A percentile compares a stretch with the other conserved stretches of the same genome.
phyloP scores from a whole-genome alignment of 495 filamentous ascomycete genomes.

The Oleoguttula mirabilis region DNA sequence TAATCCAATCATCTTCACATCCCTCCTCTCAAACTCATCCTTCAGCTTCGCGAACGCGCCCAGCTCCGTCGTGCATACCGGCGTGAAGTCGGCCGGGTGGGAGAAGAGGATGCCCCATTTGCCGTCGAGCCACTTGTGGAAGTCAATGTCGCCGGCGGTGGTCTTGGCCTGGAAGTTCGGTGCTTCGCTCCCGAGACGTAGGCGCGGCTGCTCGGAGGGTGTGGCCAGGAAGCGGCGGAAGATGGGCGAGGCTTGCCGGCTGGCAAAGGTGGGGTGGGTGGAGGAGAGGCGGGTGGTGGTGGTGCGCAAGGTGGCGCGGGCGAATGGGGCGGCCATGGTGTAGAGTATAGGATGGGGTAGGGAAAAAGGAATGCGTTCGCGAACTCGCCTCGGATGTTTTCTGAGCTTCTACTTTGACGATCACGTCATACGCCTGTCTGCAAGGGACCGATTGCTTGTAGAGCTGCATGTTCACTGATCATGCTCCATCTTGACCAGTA shows the following conservation, averaged over 20 bases:
- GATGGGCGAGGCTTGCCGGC: conserved; percentile 19
- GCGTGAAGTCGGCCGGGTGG: conserved; percentile 71
- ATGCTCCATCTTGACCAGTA: background rate
- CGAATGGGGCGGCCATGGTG: conserved; percentile 10
- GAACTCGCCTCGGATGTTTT: background rate
- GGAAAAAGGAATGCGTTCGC: background rate
- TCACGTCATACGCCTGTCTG: too few relatives aligned
- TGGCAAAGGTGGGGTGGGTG: conserved; percentile 17
- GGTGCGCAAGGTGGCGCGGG: conserved; percentile 11
- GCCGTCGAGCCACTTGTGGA: conserved; percentile 93
- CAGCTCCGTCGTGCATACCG: conserved; percentile 97
- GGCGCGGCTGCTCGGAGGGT: conserved; percentile 42
- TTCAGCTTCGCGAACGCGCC: conserved; percentile 94
- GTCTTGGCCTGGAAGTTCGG: conserved; percentile 57
- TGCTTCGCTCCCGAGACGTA: conserved; percentile 48
- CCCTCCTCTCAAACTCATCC: conserved; percentile 88
- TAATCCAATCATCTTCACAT: conserved; percentile 90
- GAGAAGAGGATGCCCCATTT: conserved; percentile 95
- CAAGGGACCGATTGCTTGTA: too few relatives aligned
- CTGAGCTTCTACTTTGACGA: background rate
- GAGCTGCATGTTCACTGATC: too few relatives aligned
- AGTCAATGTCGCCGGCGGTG: conserved; percentile 70
- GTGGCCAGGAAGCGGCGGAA: conserved; percentile 31
- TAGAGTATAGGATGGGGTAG: background rate
- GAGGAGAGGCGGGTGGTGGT: conserved; percentile 7